Percentiles rank a stretch among this genome's conserved stretches.
These are phyloP conservation scores for Chionographis japonica DNA, from an alignment of 106 monocot species.

Conservation along the genomic window DNA sequence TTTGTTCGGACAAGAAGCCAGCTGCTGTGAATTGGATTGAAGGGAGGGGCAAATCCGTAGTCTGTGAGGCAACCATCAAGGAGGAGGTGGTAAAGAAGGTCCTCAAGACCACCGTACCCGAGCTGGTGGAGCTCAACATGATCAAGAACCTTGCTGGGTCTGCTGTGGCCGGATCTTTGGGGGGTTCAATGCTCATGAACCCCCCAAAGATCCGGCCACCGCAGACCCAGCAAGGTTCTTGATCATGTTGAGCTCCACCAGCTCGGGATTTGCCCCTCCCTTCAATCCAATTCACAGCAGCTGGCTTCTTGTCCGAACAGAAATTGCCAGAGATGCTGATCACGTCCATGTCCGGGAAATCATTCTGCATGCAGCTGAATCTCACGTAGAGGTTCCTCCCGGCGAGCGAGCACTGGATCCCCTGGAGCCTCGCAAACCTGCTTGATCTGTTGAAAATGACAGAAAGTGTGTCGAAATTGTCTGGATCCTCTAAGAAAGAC, in stretches of 20 bases:
- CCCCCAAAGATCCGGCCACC: constrained; percentile 87
- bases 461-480: constrained; percentile 54
- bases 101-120: constrained; percentile 57
- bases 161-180: constrained; percentile 91
- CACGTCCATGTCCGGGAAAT: constrained; percentile 82
- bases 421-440: constrained; percentile 72
- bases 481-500: constrained; percentile 59
- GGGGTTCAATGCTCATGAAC: constrained; percentile 92
- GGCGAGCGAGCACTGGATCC: constrained; percentile 60
- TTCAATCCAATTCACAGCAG: constrained; percentile 94
- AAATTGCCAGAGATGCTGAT: constrained; percentile 89
- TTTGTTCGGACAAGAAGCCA: constrained; percentile 90
- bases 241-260: constrained; percentile 73
- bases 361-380: constrained; percentile 66
- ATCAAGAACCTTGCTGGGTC: constrained; percentile 88
- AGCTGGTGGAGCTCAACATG: constrained; percentile 73
- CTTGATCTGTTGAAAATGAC: constrained; percentile 82
- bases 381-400: constrained; percentile 86
- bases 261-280: constrained; percentile 83
- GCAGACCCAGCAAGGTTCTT: constrained; percentile 93
- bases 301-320: constrained; percentile 90
- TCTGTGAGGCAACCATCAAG: constrained; percentile 77
- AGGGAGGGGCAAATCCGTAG: constrained; percentile 90
- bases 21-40: constrained; percentile 95
- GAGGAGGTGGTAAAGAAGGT: constrained; percentile 71